These are phyloP conservation scores for Diutina scorzettiae DNA, from an alignment of 1,139 yeast genomes.

Conservation along the genomic window DNA sequence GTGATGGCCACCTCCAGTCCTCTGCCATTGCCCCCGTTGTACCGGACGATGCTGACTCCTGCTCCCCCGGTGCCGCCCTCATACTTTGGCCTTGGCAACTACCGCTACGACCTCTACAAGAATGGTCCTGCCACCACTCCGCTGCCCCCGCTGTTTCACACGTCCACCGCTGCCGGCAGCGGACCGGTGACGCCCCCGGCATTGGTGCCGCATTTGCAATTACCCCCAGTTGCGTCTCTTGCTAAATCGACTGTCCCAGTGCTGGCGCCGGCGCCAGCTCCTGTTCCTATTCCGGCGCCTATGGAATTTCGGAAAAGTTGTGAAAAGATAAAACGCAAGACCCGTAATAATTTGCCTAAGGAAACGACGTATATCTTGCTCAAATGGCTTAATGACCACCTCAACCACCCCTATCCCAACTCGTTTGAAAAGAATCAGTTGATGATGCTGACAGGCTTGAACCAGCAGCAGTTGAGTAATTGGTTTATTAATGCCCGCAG, in stretches of 20 bases:
- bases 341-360: conserved; percentile 77
- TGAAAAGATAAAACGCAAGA: conserved; percentile 11
- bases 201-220: neutral
- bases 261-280: neutral
- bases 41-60: conserved; percentile 5
- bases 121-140: neutral
- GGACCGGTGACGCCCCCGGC: neutral
- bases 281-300: neutral
- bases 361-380: conserved; percentile 75
- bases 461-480: conserved; percentile 82
- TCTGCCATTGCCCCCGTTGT: neutral
- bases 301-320: too few species aligned
- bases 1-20: neutral
- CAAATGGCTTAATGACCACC: conserved; percentile 74
- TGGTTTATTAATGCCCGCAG: conserved; percentile 97
- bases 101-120: conserved; percentile 3
- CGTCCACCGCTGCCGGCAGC: conserved; percentile 5
- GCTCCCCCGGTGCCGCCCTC: neutral
- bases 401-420: conserved; percentile 90
- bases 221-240: neutral
- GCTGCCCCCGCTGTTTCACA: neutral
- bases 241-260: neutral
- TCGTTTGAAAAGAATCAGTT: conserved; percentile 78
- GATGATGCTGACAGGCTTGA: conserved; percentile 73
- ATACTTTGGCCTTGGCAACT: neutral